These are phyloP conservation scores for Cytospora chrysosperma DNA, from an alignment of 2,329 filamentous ascomycete species.

Conservation along the genomic window DNA sequence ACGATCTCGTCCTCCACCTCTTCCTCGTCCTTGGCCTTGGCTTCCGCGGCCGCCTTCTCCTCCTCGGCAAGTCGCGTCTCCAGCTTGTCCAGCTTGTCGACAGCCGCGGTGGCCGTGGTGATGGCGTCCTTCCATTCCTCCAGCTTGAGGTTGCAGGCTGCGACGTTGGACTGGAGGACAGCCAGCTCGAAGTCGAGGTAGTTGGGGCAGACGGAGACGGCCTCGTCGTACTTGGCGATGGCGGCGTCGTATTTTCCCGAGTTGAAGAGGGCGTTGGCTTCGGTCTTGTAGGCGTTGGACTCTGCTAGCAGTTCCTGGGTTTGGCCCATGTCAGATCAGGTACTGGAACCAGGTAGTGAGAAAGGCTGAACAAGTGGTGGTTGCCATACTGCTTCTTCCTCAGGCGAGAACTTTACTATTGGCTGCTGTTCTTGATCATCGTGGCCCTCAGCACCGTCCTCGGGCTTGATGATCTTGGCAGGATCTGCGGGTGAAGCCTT, in stretches of 20 bases:
- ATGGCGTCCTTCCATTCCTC: slow-evolving; percentile 83
- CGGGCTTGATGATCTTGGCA: slow-evolving; percentile 29
- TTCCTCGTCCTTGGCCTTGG: slow-evolving; percentile 43
- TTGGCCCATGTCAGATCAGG: background rate
- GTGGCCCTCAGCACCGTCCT: slow-evolving; percentile 16
- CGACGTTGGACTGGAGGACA: slow-evolving; percentile 83
- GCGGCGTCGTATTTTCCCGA: slow-evolving; percentile 72
- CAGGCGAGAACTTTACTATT: slow-evolving; percentile 46
- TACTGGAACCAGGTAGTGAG: background rate
- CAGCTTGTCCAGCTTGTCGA: slow-evolving; percentile 71
- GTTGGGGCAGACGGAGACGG: slow-evolving; percentile 73
- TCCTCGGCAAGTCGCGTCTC: slow-evolving; percentile 35
- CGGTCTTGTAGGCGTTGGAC: slow-evolving; percentile 69
- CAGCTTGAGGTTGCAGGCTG: slow-evolving; percentile 84
- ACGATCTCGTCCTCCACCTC: slow-evolving; percentile 57
- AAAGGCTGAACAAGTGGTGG: slow-evolving; percentile 15
- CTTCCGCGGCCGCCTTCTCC: slow-evolving; percentile 48
- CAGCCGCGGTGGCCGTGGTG: slow-evolving; percentile 67
- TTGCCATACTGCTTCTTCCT: slow-evolving; percentile 54
- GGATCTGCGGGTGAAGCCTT: slow-evolving; percentile 43
- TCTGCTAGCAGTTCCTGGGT: slow-evolving; percentile 64
- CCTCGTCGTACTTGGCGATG: slow-evolving; percentile 78
- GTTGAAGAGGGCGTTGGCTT: slow-evolving; percentile 79
- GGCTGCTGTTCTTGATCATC: slow-evolving; percentile 31
- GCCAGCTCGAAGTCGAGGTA: slow-evolving; percentile 88